Conservation (phyloP, 129 eudicot species). For the Flaveria sonorensis region DNA sequence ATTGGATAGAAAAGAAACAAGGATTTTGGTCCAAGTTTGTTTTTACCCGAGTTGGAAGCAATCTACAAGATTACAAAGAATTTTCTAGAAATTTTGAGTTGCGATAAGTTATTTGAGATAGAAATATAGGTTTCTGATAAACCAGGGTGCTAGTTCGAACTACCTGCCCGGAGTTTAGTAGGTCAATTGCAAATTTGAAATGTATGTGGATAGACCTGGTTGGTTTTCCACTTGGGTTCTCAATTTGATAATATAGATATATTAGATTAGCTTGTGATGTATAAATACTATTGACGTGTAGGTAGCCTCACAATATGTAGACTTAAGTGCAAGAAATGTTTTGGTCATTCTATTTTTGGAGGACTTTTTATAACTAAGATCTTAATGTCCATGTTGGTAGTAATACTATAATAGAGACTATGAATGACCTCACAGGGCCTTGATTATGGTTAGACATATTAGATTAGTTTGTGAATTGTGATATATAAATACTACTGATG, state of each 20-base stretch:
- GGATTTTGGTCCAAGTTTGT: conserved; percentile 3
- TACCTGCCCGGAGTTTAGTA: neutral
- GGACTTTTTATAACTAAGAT: neutral
- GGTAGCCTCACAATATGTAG: neutral
- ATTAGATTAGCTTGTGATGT: conserved; percentile 8
- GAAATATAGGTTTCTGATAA: neutral
- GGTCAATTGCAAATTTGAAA: neutral
- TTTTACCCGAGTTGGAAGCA: neutral
- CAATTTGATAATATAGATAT: neutral
- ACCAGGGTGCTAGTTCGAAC: neutral
- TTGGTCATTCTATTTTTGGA: neutral
- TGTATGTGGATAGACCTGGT: neutral
- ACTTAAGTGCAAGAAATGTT: neutral
- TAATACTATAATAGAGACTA: neutral
- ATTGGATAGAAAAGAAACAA: neutral
- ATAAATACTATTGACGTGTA: neutral
- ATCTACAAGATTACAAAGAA: neutral
- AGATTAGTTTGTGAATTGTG: neutral
- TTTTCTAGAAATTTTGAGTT: neutral
- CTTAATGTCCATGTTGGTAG: neutral
- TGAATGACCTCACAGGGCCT: neutral
- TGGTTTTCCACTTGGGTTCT: neutral
- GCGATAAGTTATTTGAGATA: neutral
- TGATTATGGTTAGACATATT: neutral
- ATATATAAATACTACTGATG: neutral